A percentile compares a stretch with the other conserved stretches of the same genome.
Conservation (phyloP, 768 basidiomycete species). For the Pholiota molesta region DNA sequence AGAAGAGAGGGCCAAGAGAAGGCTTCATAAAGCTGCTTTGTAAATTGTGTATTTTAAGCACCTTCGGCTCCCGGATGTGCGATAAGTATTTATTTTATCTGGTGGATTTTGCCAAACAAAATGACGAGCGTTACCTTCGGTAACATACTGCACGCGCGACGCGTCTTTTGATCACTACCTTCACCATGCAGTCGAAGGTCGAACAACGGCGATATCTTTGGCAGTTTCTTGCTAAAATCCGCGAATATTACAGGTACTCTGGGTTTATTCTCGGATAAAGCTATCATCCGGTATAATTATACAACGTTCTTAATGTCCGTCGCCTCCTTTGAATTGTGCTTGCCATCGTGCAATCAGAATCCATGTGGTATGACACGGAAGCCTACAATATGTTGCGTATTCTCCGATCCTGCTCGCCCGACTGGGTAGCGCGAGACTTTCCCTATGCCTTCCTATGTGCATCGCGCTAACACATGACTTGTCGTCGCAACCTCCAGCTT, state of each 20-base stretch:
- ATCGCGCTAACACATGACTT: not conserved
- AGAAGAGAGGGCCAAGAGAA: too few relatives aligned
- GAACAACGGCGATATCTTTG: not conserved
- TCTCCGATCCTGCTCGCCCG: not conserved
- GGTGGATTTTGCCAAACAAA: too few relatives aligned
- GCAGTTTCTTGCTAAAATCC: too few relatives aligned
- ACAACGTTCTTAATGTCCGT: not conserved
- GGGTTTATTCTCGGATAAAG: conserved; percentile 17
- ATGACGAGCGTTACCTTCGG: not conserved
- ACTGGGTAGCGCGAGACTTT: not conserved
- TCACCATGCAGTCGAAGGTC: not conserved
- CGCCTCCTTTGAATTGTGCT: not conserved
- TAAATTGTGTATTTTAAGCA: too few relatives aligned
- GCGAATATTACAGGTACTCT: not conserved
- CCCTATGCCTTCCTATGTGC: not conserved
- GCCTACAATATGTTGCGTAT: not conserved
- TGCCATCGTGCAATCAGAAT: not conserved
- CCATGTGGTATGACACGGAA: conserved; percentile 10
- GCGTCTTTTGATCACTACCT: not conserved
- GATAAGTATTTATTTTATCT: too few relatives aligned
- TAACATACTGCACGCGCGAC: not conserved
- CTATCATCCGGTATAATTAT: not conserved
- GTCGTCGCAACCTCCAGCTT: not conserved
- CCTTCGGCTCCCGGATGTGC: too few relatives aligned
- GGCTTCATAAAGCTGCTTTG: too few relatives aligned